Evolutionary conservation across 805 yeast genomes (phyloP).

Genomic region (Saccharomycopsis synnaedendra): DNA sequence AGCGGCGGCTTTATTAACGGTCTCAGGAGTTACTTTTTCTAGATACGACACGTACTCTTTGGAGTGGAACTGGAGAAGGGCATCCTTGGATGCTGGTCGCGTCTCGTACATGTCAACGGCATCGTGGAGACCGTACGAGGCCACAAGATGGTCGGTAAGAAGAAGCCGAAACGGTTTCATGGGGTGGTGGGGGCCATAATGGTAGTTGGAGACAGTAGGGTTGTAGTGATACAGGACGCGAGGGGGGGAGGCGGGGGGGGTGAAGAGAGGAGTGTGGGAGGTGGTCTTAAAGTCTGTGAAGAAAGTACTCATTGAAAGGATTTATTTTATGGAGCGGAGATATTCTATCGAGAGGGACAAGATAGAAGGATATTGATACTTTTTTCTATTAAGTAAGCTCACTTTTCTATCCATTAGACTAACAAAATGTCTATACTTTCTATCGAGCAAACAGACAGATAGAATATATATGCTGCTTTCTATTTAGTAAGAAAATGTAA

Average conservation of each 20-base stretch:
- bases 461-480: no score
- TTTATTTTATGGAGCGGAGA: not conserved
- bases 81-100: conserved; percentile 69
- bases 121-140: conserved; percentile 75
- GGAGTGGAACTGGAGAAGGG: conserved; percentile 72
- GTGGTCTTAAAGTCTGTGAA: conserved; percentile 30
- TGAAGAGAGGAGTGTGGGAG: conserved; percentile 34
- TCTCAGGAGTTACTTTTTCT: conserved; percentile 67
- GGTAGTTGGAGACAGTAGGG: conserved; percentile 68
- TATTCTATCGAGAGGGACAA: no score
- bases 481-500: no score
- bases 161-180: conserved; percentile 94
- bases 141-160: conserved; percentile 87
- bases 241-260: conserved; percentile 30
- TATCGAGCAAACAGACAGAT: no score
- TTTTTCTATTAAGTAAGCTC: no score
- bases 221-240: conserved; percentile 82
- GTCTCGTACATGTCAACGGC: conserved; percentile 86
- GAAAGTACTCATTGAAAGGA: conserved; percentile 23
- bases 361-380: no score
- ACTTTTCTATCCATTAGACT: no score
- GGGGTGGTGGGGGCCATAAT: conserved; percentile 92
- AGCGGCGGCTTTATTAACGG: conserved; percentile 42
- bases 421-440: no score
- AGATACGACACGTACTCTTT: conserved; percentile 78